Conservation (phyloP, 306 rosid genomes). For the Ormosia emarginata region DNA sequence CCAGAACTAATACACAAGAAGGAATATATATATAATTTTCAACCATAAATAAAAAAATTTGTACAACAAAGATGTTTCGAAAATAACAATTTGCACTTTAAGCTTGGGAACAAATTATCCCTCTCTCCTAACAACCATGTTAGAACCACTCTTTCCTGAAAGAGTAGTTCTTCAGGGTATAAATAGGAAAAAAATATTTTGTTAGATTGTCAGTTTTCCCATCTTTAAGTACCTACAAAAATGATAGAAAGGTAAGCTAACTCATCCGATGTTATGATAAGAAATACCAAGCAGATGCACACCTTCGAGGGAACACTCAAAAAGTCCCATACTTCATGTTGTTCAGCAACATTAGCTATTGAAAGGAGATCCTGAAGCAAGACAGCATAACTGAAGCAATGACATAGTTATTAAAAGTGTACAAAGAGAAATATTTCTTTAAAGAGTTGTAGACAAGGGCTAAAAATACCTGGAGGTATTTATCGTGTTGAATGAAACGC, state of each 20-base stretch:
- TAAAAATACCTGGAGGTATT: constrained; percentile 73
- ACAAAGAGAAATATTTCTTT: neutral
- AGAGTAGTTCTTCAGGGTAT: constrained; percentile 65
- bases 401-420: neutral
- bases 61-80: too few species aligned
- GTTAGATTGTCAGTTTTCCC: constrained; percentile 1
- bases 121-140: too few species aligned
- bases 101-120: too few species aligned
- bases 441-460: constrained; percentile 13
- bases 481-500: constrained; percentile 90
- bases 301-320: constrained; percentile 92
- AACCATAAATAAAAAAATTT: too few species aligned
- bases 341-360: constrained; percentile 93
- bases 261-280: constrained; percentile 5
- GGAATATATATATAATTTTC: too few species aligned
- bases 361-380: constrained; percentile 74
- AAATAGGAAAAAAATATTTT: neutral
- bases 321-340: constrained; percentile 98
- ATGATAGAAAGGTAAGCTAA: neutral
- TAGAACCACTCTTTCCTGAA: constrained; percentile 50
- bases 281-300: constrained; percentile 21
- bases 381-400: constrained; percentile 19
- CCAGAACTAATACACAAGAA: too few species aligned
- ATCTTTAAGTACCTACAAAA: too few species aligned
- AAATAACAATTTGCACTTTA: too few species aligned